phyloP scores from a whole-genome alignment of 352 stramenopile genomes.

The Pythium vanterpoolii region DNA sequence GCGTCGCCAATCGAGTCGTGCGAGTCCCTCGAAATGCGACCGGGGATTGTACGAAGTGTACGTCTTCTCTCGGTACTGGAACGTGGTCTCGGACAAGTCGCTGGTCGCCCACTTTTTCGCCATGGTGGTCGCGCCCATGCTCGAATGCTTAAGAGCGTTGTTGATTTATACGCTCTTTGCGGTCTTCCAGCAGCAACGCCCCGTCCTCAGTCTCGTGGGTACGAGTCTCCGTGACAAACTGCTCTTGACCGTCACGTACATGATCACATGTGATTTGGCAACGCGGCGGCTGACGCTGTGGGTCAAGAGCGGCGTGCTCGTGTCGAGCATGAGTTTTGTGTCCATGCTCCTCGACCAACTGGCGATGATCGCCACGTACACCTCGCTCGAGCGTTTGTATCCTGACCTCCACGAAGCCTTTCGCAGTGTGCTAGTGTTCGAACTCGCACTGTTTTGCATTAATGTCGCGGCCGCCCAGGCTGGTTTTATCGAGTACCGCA shows the following conservation, averaged over 20 bases:
- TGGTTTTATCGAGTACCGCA: constrained; percentile 56
- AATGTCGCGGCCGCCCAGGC: constrained; percentile 51
- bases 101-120: constrained; percentile 63
- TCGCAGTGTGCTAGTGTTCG: constrained; percentile 44
- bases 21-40: constrained; percentile 14
- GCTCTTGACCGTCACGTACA: constrained; percentile 41
- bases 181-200: constrained; percentile 41
- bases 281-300: constrained; percentile 55
- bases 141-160: constrained; percentile 62
- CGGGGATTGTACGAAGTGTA: constrained; percentile 50
- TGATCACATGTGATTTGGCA: constrained; percentile 54
- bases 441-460: constrained; percentile 51
- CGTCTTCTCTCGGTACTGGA: constrained; percentile 82
- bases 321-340: constrained; percentile 66
- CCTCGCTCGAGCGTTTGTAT: constrained; percentile 53
- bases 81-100: constrained; percentile 76
- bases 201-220: constrained; percentile 14
- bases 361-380: constrained; percentile 52
- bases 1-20: constrained; percentile 16
- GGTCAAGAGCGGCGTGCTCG: constrained; percentile 74
- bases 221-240: constrained; percentile 38
- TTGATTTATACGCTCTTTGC: constrained; percentile 58
- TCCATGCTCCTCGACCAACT: constrained; percentile 70
- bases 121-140: constrained; percentile 52
- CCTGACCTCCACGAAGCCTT: constrained; percentile 38